phyloP scores from a whole-genome alignment of 2,329 filamentous ascomycete genomes.

The Cladosporium velox region DNA sequence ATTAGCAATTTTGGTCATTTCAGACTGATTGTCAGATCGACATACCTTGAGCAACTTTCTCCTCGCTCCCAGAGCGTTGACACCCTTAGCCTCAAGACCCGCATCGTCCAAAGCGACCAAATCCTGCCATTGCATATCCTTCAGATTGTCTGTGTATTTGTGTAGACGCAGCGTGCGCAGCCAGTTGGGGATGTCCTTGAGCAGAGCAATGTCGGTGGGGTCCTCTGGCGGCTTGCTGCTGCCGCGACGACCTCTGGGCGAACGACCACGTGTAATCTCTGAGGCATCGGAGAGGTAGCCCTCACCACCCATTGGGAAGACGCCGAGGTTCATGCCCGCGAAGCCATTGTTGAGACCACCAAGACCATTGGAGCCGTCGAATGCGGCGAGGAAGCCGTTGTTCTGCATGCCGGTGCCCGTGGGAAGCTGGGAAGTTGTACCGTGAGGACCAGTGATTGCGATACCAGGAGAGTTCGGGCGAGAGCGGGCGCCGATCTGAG shows the following conservation, averaged over 20 bases:
- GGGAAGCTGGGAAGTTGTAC: conserved; percentile 40
- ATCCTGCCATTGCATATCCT: conserved; percentile 96
- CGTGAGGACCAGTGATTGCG: conserved; percentile 69
- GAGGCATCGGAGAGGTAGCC: conserved; percentile 94
- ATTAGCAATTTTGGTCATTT: conserved; percentile 34
- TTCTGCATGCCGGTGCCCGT: conserved; percentile 84
- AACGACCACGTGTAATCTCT: conserved; percentile 85
- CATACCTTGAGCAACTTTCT: conserved; percentile 95
- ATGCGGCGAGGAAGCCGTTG: conserved; percentile 90
- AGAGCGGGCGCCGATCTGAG: conserved; percentile 77
- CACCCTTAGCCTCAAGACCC: conserved; percentile 86
- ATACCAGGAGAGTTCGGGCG: conserved; percentile 88
- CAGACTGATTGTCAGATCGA: neutral
- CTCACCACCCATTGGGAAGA: conserved; percentile 63
- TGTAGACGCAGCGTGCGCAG: conserved; percentile 90
- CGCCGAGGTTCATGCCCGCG: conserved; percentile 65
- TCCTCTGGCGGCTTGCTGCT: conserved; percentile 98
- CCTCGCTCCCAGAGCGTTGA: conserved; percentile 90
- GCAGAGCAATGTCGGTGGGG: conserved; percentile 82
- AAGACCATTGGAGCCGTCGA: conserved; percentile 63
- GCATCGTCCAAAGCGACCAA: conserved; percentile 90
- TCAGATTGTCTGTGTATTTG: conserved; percentile 98
- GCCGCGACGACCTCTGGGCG: conserved; percentile 85
- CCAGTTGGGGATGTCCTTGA: conserved; percentile 96
- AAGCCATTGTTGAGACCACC: conserved; percentile 66